Evolutionary conservation across 345 rosid species (phyloP), one percentile per base, ranked within the genome.

Genomic region (Citrus hindsii): DNA sequence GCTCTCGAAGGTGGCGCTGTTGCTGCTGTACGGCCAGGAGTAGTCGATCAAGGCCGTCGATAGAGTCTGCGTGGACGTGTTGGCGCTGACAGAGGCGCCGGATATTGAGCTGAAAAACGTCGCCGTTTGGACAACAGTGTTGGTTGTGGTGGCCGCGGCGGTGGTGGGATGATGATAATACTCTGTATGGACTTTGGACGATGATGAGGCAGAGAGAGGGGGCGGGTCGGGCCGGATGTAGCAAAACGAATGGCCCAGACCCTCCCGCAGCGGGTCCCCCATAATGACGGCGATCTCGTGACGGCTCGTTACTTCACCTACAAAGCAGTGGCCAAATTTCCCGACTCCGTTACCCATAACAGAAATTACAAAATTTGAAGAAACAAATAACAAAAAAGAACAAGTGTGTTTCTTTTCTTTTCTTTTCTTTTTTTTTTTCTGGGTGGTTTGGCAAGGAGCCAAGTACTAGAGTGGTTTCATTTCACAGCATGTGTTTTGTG

Each of bases 61-160:
- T 46, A 89, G 92, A 5, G 92, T 90, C 65, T 66, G 73, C 2
- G 98, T 87, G 0, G 98, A 94, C 9, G 93, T 83, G 85, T 96
- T 96, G 73, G 99, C 98, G 72, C 99, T 89, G 69, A 94, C 88
- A 27, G 97, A 96, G 25, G 99, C 98, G 30, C 99, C 99, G 84
- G 99, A 91, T 64, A 96, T 96, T 37, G 94, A 77, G 6, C 89
- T 89, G 86, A 96, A 94, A 85, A 96, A 90, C 51, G 97, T 86
- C 46, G 92, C 85, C 64, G 86, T 78, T 0, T 82, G 3, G 56
- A 59, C 13, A 24, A 16, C 78, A 24, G 67, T 24, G 48, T 53
- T 48, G 24, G 81, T 58, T 73, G 90, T 2, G 51, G 51, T 7
- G 51, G 16, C 18, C 5, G 51, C 18, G 18, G 51, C 18, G 51